These are phyloP conservation scores for Gryganskiella cystojenkinii DNA, from an alignment of 192 early-diverging fungal genomes.

Conservation along the genomic window DNA sequence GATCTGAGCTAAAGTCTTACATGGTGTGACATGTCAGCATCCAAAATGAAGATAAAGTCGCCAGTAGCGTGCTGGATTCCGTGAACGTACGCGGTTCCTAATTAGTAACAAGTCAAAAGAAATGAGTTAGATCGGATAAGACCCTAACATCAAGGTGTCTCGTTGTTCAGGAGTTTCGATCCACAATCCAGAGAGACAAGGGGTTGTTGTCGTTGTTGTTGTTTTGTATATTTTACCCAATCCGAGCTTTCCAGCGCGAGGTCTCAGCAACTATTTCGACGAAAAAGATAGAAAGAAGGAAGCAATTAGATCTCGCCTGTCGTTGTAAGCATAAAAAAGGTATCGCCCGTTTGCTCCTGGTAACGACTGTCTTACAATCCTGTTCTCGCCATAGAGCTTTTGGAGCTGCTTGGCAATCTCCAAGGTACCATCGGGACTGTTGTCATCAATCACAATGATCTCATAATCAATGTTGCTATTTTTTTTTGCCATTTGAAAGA, in stretches of 20 bases:
- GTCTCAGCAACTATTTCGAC: conserved; percentile 80
- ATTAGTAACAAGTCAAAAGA: background rate
- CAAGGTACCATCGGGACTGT: conserved; percentile 94
- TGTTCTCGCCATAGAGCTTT: conserved; percentile 84
- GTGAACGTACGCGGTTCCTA: conserved; percentile 93
- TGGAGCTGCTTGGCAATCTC: conserved; percentile 93
- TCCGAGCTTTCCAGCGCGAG: conserved; percentile 95
- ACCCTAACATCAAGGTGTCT: background rate
- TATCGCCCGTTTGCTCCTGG: no score
- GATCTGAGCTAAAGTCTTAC: no score
- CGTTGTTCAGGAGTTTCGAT: background rate
- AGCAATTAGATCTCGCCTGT: background rate
- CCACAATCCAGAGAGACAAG: background rate
- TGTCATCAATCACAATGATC: conserved; percentile 97
- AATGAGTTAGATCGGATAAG: background rate
- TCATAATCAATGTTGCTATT: conserved; percentile 89
- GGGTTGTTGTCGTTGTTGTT: background rate
- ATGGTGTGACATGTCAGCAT: conserved; percentile 99
- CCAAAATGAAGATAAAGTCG: conserved; percentile 97
- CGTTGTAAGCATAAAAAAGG: no score
- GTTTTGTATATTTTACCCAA: conserved; percentile 60
- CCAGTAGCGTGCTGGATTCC: conserved; percentile 95
- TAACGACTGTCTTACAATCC: conserved; percentile 72
- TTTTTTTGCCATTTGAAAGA: background rate
- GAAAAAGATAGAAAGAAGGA: background rate